Percentiles rank a stretch among this genome's conserved stretches.
Conservation (phyloP, 2,329 filamentous ascomycete genomes). For the Paracamarosporium sp. region DNA sequence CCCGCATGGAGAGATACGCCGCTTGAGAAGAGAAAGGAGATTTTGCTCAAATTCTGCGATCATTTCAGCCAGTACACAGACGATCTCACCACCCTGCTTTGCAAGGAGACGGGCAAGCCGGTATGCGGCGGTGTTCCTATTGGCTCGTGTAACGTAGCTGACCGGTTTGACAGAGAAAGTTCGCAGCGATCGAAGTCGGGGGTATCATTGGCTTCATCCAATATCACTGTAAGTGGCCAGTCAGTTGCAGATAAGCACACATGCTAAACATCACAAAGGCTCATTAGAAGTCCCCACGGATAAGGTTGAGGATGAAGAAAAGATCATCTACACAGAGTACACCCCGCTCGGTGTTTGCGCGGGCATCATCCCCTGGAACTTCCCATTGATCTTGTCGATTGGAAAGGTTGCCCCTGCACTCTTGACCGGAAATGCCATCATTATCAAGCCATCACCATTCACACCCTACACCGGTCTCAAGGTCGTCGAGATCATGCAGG, state of each 20-base stretch:
- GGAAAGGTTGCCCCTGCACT: conserved; percentile 65
- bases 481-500: conserved; percentile 63
- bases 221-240: conserved; percentile 38
- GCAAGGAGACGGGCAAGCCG: conserved; percentile 47
- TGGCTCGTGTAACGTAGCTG: conserved; percentile 5
- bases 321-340: conserved; percentile 55
- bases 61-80: conserved; percentile 33
- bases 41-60: conserved; percentile 34
- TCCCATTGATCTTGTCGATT: conserved; percentile 59
- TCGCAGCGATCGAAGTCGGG: conserved; percentile 50
- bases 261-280: conserved; percentile 18
- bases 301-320: conserved; percentile 53
- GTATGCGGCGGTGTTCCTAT: conserved; percentile 19
- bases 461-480: conserved; percentile 67
- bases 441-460: conserved; percentile 64
- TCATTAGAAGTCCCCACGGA: conserved; percentile 46
- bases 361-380: conserved; percentile 54
- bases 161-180: conserved; percentile 41
- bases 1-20: conserved; percentile 52
- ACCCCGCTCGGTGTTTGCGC: conserved; percentile 56
- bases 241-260: background rate
- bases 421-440: conserved; percentile 62
- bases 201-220: conserved; percentile 44
- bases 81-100: conserved; percentile 39
- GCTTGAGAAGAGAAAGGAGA: conserved; percentile 41